Evolutionary conservation across 2,329 filamentous ascomycete species (phyloP).

Genomic region (Taxawa tesnikishii): DNA sequence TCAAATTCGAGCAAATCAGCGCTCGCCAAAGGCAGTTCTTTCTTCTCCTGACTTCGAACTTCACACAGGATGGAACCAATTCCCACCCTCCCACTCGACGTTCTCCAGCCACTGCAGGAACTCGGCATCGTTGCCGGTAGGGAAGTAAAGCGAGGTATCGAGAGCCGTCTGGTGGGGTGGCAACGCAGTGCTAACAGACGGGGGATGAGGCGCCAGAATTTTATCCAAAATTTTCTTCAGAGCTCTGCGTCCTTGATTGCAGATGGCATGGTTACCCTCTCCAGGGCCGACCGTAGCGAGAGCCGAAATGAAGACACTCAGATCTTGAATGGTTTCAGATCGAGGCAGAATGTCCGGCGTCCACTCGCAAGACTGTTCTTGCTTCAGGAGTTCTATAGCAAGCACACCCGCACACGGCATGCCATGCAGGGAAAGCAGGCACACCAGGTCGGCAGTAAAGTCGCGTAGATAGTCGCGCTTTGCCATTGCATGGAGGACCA

Average conservation of each 20-base stretch:
- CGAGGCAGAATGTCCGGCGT: constrained; percentile 24
- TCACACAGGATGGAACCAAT: constrained; percentile 10
- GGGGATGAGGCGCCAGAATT: constrained; percentile 21
- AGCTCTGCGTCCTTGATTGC: constrained; percentile 27
- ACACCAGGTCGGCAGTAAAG: constrained; percentile 29
- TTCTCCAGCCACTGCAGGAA: constrained; percentile 32
- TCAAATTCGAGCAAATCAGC: too few relatives aligned
- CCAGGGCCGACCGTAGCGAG: constrained; percentile 25
- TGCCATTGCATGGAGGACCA: constrained; percentile 24
- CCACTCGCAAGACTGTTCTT: constrained; percentile 23
- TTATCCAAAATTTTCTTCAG: constrained; percentile 31
- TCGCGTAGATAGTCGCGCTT: constrained; percentile 27
- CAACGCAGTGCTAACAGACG: not conserved
- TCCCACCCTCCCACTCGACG: constrained; percentile 28
- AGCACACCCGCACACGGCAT: constrained; percentile 30
- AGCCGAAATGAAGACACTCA: constrained; percentile 32
- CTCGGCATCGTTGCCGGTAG: constrained; percentile 26
- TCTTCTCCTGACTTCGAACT: not conserved
- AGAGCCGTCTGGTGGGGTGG: constrained; percentile 9
- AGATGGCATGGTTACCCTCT: constrained; percentile 27
- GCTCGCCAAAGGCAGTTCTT: too few relatives aligned
- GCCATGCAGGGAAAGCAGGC: constrained; percentile 25
- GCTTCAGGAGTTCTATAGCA: constrained; percentile 30
- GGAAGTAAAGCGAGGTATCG: constrained; percentile 21
- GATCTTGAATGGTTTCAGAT: constrained; percentile 31